Evolutionary conservation across 2,329 filamentous ascomycete species (phyloP), one percentile per base, ranked within the genome.

Genomic region (Fusarium chaquense): DNA sequence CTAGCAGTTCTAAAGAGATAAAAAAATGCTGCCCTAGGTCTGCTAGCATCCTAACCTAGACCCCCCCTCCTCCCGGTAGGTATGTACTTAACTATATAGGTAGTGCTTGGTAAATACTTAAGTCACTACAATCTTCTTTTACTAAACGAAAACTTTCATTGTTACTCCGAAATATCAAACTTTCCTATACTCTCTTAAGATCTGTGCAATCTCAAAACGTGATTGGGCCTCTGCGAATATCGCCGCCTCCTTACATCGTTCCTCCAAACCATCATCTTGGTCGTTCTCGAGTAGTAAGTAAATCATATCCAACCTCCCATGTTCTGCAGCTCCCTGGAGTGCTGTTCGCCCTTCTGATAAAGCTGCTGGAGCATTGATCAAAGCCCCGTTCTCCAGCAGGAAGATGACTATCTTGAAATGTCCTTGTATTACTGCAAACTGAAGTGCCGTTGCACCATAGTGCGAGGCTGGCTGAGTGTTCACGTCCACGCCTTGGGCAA

Each of bases 211-310:
- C 30, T 61, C 24, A 11, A 61, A 32, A 10, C 30, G 32, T 28
- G 16, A 51, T 38, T 30, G 28, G 11, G 20, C 26, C 24, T 43
- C 36, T n/a, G 55, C 43, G 30, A 60, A 49, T 6, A 1, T 15
- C 13, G 22, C 43, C 22, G n/a, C 33, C 8, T 60, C 8, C 13
- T 33, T 33, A 20, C 44, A 40, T n/a, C 35, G 26, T 30, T 46
- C 41, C 12, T 59, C 30, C 22, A 60, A 18, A 12, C 43, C 36
- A 24, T 9, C 16, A 35, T 49, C 41, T 18, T 55, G 52, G 11
- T 55, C 52, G 18, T 55, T 47, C 15, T 56, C 53, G 15, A 56
- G 43, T 4, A 56, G 13, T 1, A 49, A 11, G 36, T 38, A 56
- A 33, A 54, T 45, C 51, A 45, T 45, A 26, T 45, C 38, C 0